Evolutionary conservation across 1,139 yeast species (phyloP).

Genomic region (Cylindricascospora bacillispora): DNA sequence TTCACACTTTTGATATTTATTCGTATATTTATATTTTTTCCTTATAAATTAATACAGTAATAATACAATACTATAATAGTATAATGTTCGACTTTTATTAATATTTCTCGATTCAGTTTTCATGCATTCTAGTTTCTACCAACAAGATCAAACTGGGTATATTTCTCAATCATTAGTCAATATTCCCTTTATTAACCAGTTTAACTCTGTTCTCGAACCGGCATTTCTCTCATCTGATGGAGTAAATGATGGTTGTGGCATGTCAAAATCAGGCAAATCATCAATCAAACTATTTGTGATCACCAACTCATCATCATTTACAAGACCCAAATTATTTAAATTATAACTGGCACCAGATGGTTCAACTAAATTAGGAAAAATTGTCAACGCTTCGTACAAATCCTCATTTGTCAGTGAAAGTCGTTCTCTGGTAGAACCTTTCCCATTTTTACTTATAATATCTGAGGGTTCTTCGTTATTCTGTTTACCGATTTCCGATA

Average conservation of each 20-base stretch:
- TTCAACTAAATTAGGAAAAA: constrained; percentile 56
- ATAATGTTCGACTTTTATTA: too few species aligned
- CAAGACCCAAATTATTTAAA: constrained; percentile 39
- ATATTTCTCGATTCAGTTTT: too few species aligned
- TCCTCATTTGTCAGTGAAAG: constrained; percentile 52
- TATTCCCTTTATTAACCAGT: constrained; percentile 57
- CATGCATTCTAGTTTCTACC: too few species aligned
- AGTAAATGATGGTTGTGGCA: constrained; percentile 22
- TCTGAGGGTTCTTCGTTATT: constrained; percentile 7
- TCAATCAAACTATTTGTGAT: constrained; percentile 34
- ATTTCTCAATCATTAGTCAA: constrained; percentile 21
- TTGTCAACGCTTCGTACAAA: constrained; percentile 46
- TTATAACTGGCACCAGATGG: constrained; percentile 49
- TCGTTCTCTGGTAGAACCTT: constrained; percentile 1
- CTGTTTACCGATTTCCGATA: constrained; percentile 7
- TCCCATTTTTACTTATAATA: not conserved
- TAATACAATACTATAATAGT: too few species aligned
- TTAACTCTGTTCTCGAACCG: constrained; percentile 57
- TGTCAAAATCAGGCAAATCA: constrained; percentile 21
- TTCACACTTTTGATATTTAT: too few species aligned
- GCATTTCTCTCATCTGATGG: constrained; percentile 30
- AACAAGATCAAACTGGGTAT: too few species aligned
- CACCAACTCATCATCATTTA: constrained; percentile 41
- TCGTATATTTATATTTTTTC: too few species aligned
- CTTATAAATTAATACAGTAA: too few species aligned